Evolutionary conservation across 352 stramenopile genomes (phyloP).

Genomic region (Aphanomyces euteiches): DNA sequence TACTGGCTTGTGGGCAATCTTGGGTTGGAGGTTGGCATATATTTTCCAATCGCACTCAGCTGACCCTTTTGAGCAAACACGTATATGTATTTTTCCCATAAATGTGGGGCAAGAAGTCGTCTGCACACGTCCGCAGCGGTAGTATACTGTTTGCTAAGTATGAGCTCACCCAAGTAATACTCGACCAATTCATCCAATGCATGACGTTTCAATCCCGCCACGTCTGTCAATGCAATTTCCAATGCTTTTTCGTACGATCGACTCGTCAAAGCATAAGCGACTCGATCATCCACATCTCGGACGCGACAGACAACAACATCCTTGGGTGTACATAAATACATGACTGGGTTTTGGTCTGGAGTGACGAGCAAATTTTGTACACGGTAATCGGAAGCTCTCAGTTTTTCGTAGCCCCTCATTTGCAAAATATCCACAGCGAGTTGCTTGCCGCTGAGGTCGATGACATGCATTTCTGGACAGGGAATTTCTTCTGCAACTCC

Average conservation of each 20-base stretch:
- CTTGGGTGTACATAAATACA: slow-evolving; percentile 80
- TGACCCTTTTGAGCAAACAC: slow-evolving; percentile 76
- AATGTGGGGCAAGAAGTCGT: slow-evolving; percentile 59
- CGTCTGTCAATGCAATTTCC: slow-evolving; percentile 58
- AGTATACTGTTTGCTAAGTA: slow-evolving; percentile 70
- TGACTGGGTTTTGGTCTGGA: slow-evolving; percentile 30
- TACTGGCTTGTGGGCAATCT: slow-evolving; percentile 66
- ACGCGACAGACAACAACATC: slow-evolving; percentile 81
- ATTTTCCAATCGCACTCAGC: slow-evolving; percentile 62
- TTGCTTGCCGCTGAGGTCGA: slow-evolving; percentile 79
- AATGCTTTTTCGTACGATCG: slow-evolving; percentile 63
- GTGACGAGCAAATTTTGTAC: slow-evolving; percentile 70
- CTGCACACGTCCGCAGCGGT: slow-evolving; percentile 69
- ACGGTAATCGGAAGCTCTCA: slow-evolving; percentile 76
- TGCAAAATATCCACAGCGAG: slow-evolving; percentile 81
- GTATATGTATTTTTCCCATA: slow-evolving; percentile 87
- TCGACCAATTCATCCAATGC: slow-evolving; percentile 65
- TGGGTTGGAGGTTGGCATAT: slow-evolving; percentile 68
- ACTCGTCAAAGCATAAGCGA: slow-evolving; percentile 58
- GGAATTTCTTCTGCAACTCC: slow-evolving; percentile 65
- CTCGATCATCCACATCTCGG: slow-evolving; percentile 72
- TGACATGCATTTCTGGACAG: slow-evolving; percentile 82
- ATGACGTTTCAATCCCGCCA: slow-evolving; percentile 50
- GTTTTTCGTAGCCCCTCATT: slow-evolving; percentile 64
- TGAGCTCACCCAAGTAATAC: slow-evolving; percentile 65